Evolutionary conservation across 192 early-diverging fungal species (phyloP).

Genomic region (Coemansia sp.): DNA sequence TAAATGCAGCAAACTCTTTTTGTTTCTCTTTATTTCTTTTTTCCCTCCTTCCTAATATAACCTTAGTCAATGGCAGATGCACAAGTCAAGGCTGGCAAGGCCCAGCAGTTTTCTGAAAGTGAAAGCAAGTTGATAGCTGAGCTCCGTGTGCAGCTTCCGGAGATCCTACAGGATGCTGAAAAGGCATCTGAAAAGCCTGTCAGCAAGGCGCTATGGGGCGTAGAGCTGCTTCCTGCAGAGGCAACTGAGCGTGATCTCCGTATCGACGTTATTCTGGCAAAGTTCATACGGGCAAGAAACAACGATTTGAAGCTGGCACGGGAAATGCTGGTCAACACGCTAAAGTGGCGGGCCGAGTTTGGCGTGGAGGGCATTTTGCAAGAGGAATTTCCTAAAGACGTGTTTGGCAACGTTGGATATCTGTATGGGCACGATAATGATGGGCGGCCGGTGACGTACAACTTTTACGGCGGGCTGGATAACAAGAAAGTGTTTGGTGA

Average conservation of each 20-base stretch:
- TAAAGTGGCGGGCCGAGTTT: constrained; percentile 59
- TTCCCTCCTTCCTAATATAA: not conserved
- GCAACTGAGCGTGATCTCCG: constrained; percentile 40
- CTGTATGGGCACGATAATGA: constrained; percentile 52
- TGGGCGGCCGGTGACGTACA: constrained; percentile 62
- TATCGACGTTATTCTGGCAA: constrained; percentile 57
- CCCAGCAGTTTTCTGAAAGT: constrained; percentile 43
- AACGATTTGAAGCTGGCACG: constrained; percentile 40
- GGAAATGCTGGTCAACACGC: constrained; percentile 54
- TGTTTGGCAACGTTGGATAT: constrained; percentile 53
- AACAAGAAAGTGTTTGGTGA: constrained; percentile 58
- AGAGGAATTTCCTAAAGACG: constrained; percentile 51
- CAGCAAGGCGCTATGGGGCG: constrained; percentile 51
- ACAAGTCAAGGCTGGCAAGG: constrained; percentile 16
- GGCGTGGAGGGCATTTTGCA: constrained; percentile 45
- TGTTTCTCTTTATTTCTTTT: not conserved
- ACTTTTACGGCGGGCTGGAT: constrained; percentile 56
- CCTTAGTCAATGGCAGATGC: constrained; percentile 9
- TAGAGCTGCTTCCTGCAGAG: constrained; percentile 35
- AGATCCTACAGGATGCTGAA: constrained; percentile 43
- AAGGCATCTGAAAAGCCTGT: constrained; percentile 13
- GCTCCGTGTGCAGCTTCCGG: constrained; percentile 51
- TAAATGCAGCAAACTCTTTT: no score
- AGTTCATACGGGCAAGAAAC: constrained; percentile 59
- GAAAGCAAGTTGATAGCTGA: constrained; percentile 46